Evolutionary conservation across 148 eudicot species (phyloP), one percentile per base, ranked within the genome.

Genomic region (Nepenthes mirabilis): DNA sequence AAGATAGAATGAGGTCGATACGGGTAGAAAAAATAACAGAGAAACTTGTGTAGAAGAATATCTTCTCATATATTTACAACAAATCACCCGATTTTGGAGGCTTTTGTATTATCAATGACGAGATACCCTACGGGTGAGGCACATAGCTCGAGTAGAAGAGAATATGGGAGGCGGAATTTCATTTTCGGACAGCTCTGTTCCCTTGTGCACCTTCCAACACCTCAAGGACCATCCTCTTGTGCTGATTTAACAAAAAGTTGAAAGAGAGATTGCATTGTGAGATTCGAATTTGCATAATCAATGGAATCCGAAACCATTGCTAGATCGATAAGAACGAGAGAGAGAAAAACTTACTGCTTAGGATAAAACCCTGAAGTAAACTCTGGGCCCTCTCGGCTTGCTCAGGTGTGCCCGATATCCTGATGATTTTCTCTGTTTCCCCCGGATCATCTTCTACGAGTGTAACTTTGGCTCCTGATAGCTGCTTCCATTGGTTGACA

Each of bases 341-440:
- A 64, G 63, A 32, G 47, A 58, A 58, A 54, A 55, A 80, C 88
- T 77, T 76, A 93, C 99, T 88, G 82, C 99, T 93, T 68, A 93
- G 78, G 64, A 88, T 82, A 70, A 93, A 93, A 33, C 99, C 99
- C 75, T 93, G 96, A 70, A 93, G 85, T 75, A 93, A 77, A 78
- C 96, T 93, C 74, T 93, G 96, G 69, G 99, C 99, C 82, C 91
- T 82, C 81, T 93, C 96, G 34, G 95, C 85, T 73, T 93, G 99
- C 75, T 93, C 99, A 14, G 83, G 96, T 56, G 89, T 80, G 40
- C 99, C 99, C 11, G 95, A 82, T 72, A 93, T 93, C 68, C 85
- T 82, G 55, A 93, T 81, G 34, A 82, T 65, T 59, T 86, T 86
- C 74, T 88, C 91, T 34, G 82, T 76, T 56, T 43, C 75, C 35